Percentiles rank a stretch among this genome's conserved stretches.
phyloP scores from a whole-genome alignment of 2,329 filamentous ascomycete species.

The Dryadomyces quercivorus region DNA sequence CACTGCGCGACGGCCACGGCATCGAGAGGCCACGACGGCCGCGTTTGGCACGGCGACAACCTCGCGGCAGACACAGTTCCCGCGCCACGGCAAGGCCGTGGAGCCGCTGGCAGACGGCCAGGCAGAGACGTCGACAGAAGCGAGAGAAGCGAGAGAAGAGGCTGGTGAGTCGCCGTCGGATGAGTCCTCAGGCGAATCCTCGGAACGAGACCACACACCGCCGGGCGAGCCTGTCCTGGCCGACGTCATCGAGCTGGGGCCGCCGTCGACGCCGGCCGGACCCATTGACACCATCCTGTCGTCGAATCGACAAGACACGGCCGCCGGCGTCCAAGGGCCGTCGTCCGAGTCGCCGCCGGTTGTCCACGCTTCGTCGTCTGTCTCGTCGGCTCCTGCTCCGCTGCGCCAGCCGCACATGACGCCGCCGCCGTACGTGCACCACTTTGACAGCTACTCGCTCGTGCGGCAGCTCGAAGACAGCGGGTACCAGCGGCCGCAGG shows the following conservation, averaged over 20 bases:
- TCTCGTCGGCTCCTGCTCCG: background rate
- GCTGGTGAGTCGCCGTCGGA: too few relatives aligned
- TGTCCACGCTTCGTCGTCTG: background rate
- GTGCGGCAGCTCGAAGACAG: conserved; percentile 65
- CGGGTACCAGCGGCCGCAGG: conserved; percentile 62
- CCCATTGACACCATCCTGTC: conserved; percentile 3
- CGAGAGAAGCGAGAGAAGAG: background rate
- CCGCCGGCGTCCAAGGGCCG: too few relatives aligned
- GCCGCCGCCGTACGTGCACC: conserved; percentile 75
- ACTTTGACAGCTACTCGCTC: conserved; percentile 89
- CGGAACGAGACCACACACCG: too few relatives aligned
- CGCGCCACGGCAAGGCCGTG: conserved; percentile 48
- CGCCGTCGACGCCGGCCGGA: conserved; percentile 5
- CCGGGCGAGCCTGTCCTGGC: background rate
- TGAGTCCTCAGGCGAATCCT: too few relatives aligned
- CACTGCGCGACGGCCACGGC: background rate
- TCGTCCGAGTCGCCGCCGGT: background rate
- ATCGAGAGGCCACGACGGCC: conserved; percentile 5
- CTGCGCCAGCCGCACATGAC: conserved; percentile 42
- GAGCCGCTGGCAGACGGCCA: conserved; percentile 28
- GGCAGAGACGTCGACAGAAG: background rate
- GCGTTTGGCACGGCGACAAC: conserved; percentile 25
- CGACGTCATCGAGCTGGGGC: conserved; percentile 12
- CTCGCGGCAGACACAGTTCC: conserved; percentile 31
- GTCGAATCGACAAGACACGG: background rate